Evolutionary conservation across 192 early-diverging fungal genomes (phyloP).

Genomic region (Glomus cerebriforme): DNA sequence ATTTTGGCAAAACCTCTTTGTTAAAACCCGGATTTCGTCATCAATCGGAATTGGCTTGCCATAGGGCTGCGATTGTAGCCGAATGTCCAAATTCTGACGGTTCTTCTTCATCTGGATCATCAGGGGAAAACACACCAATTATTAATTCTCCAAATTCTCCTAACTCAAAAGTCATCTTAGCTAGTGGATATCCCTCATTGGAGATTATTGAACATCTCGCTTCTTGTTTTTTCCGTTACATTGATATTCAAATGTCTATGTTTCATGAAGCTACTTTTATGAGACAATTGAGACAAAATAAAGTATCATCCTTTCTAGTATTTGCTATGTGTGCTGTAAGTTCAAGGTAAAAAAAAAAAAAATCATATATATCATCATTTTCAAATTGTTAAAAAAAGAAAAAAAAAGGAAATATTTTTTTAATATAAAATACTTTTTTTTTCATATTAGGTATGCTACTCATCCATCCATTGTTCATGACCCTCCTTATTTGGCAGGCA

Average conservation of each 20-base stretch:
- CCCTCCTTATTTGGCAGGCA: slow-evolving; percentile 53
- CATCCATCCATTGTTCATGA: slow-evolving; percentile 46
- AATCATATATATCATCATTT: no score
- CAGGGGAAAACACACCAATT: not conserved
- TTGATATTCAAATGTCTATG: slow-evolving; percentile 49
- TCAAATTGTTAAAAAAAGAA: no score
- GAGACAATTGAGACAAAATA: slow-evolving; percentile 45
- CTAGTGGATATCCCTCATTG: slow-evolving; percentile 34
- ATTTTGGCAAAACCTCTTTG: not conserved
- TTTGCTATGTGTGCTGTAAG: slow-evolving; percentile 47
- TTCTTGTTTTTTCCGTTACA: slow-evolving; percentile 49
- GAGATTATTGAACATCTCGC: slow-evolving; percentile 55
- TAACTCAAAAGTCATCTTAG: not conserved
- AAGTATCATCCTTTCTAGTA: slow-evolving; percentile 49
- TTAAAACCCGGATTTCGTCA: not conserved
- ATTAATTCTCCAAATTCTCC: not conserved
- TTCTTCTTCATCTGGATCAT: not conserved
- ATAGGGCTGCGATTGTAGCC: no score
- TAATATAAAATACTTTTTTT: not conserved
- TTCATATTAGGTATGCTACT: slow-evolving; percentile 46
- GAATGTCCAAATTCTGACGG: not conserved
- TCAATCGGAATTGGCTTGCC: not conserved
- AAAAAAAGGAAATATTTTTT: no score
- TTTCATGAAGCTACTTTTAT: slow-evolving; percentile 52
- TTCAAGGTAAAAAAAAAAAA: slow-evolving; percentile 55